A percentile compares a stretch with the other conserved stretches of the same genome.
Evolutionary conservation across 345 rosid genomes (phyloP).

Genomic region (Noccaea caerulescens): DNA sequence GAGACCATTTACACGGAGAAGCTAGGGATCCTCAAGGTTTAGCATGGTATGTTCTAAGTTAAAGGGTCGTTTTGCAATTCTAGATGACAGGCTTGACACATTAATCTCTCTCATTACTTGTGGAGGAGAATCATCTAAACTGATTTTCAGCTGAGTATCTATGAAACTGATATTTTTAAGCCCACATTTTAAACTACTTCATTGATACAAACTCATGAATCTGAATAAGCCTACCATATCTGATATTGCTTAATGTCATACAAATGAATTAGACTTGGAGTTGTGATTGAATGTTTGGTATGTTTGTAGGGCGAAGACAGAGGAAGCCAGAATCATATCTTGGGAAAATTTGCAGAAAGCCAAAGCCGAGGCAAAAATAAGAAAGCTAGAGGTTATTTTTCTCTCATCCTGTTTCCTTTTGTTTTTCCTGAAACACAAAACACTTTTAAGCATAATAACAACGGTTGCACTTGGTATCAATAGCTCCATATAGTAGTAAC

Average conservation of each 20-base stretch:
- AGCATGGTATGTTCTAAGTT: slow-evolving; percentile 69
- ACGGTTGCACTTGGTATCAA: neutral
- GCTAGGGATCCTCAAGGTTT: slow-evolving; percentile 53
- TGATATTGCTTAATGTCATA: neutral
- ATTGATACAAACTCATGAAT: neutral
- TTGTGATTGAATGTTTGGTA: slow-evolving; percentile 21
- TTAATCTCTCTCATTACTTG: neutral
- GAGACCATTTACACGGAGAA: slow-evolving; percentile 75
- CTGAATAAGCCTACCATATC: neutral
- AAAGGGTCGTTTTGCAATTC: slow-evolving; percentile 50
- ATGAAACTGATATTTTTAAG: neutral
- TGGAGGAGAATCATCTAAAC: neutral
- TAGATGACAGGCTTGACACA: neutral
- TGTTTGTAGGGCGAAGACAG: slow-evolving; percentile 66
- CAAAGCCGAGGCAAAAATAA: slow-evolving; percentile 90
- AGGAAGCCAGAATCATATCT: slow-evolving; percentile 86
- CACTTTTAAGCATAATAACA: neutral
- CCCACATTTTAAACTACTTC: neutral
- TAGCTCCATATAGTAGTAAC: neutral
- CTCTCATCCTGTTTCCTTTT: slow-evolving; percentile 27
- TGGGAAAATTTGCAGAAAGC: slow-evolving; percentile 99
- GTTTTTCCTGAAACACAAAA: neutral
- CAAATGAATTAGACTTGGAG: neutral
- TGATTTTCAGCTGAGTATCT: neutral
- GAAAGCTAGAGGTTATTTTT: slow-evolving; percentile 84